Percentiles rank a stretch among this genome's conserved stretches.
phyloP scores from a whole-genome alignment of 495 filamentous ascomycete genomes.

The Xylaria intraflava region DNA sequence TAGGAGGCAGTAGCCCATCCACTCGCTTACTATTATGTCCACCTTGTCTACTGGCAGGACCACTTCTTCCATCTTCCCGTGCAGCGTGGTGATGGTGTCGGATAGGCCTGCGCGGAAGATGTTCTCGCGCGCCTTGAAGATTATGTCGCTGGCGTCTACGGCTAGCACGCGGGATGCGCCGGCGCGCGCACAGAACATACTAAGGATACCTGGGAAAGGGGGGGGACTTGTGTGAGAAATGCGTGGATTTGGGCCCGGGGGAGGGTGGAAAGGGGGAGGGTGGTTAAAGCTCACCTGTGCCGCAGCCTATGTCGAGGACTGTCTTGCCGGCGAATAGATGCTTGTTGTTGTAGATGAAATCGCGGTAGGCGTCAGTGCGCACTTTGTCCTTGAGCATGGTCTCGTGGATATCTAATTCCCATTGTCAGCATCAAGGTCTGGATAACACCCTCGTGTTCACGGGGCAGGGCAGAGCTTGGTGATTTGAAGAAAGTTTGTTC shows the following conservation, averaged over 20 bases:
- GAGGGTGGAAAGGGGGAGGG: not conserved
- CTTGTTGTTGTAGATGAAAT: conserved; percentile 95
- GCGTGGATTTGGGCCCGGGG: too few species aligned
- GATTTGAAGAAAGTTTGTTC: not conserved
- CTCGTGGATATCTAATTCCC: conserved; percentile 68
- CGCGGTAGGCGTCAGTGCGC: conserved; percentile 89
- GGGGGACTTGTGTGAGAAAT: not conserved
- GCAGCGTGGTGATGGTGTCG: conserved; percentile 78
- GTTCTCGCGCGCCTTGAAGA: conserved; percentile 89
- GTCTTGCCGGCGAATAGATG: conserved; percentile 96
- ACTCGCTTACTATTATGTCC: conserved; percentile 98
- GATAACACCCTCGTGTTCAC: not conserved
- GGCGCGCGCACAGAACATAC: conserved; percentile 91
- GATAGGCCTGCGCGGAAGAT: conserved; percentile 78
- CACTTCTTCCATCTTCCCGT: conserved; percentile 97
- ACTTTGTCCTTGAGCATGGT: conserved; percentile 95
- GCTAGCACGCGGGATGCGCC: conserved; percentile 92
- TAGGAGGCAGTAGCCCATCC: conserved; percentile 99
- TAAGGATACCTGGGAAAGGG: conserved; percentile 39
- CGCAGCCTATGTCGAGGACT: conserved; percentile 96
- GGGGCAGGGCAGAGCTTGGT: not conserved
- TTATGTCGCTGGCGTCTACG: conserved; percentile 96
- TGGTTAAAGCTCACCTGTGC: conserved; percentile 48
- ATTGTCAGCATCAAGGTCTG: conserved; percentile 13
- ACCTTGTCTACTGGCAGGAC: conserved; percentile 79